Percentiles rank a stretch among this genome's conserved stretches.
Evolutionary conservation across 257 asterid genomes (phyloP).

Genomic region (Scutellaria minor): DNA sequence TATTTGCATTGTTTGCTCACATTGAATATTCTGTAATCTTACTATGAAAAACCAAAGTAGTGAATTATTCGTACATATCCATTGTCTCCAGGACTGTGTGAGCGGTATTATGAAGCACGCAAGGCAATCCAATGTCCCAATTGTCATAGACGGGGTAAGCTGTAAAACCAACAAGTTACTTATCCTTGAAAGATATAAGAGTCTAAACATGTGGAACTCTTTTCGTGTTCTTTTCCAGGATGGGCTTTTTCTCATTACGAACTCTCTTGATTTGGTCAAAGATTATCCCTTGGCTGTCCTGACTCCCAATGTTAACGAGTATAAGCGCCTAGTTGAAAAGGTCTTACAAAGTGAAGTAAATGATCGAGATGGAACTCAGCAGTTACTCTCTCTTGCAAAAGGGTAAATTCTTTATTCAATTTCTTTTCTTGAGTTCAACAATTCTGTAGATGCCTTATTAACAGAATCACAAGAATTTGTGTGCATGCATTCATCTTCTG

Average conservation of each 20-base stretch:
- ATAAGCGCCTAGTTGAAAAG: conserved; percentile 86
- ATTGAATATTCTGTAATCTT: not conserved
- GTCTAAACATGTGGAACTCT: conserved; percentile 26
- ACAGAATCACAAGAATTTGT: too few relatives aligned
- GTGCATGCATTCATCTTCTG: not conserved
- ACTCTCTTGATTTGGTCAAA: conserved; percentile 71
- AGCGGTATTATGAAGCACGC: conserved; percentile 88
- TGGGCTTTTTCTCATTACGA: conserved; percentile 90
- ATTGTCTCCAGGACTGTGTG: conserved; percentile 78
- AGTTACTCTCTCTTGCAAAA: conserved; percentile 77
- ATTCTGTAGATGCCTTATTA: not conserved
- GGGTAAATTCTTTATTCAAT: conserved; percentile 47
- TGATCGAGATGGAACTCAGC: conserved; percentile 68
- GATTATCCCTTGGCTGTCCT: conserved; percentile 91
- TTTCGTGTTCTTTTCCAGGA: conserved; percentile 60
- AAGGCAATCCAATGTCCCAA: conserved; percentile 78
- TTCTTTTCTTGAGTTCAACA: conserved; percentile 20
- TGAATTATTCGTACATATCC: conserved; percentile 8
- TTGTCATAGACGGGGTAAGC: conserved; percentile 95
- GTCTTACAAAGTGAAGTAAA: conserved; percentile 73
- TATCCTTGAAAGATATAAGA: not conserved
- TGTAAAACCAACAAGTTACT: conserved; percentile 12
- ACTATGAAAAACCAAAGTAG: not conserved
- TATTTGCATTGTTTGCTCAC: conserved; percentile 29
- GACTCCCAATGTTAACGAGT: conserved; percentile 94